phyloP scores from a whole-genome alignment of 129 eudicot genomes.

The Cynara cardunculus region DNA sequence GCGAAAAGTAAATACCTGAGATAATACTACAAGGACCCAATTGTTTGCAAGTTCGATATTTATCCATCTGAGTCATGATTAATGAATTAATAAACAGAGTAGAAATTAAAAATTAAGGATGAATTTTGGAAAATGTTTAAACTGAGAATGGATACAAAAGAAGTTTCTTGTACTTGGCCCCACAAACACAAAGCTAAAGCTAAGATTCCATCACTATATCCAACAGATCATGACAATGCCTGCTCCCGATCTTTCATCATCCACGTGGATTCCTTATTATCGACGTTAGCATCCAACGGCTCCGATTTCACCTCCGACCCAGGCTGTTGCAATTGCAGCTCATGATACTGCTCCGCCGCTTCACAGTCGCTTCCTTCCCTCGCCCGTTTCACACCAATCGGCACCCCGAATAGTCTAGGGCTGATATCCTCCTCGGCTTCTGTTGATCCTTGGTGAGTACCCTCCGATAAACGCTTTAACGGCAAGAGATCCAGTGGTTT shows the following conservation, averaged over 20 bases:
- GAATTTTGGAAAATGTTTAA: not conserved
- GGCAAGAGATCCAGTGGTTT: constrained; percentile 55
- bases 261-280: constrained; percentile 34
- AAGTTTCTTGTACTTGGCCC: not conserved
- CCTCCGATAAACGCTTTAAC: constrained; percentile 26
- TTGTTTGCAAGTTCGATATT: not conserved
- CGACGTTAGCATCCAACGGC: constrained; percentile 44
- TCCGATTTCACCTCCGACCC: constrained; percentile 45
- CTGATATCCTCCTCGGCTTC: constrained; percentile 30
- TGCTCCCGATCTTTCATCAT: constrained; percentile 4
- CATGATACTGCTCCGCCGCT: constrained; percentile 26
- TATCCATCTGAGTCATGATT: no score
- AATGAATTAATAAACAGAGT: not conserved
- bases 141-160: not conserved
- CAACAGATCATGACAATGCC: constrained; percentile 14
- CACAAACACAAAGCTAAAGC: not conserved
- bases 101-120: not conserved
- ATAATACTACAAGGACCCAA: no score
- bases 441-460: constrained; percentile 8
- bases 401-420: constrained; percentile 57
- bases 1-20: no score
- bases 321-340: constrained; percentile 42
- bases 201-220: not conserved
- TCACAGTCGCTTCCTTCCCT: constrained; percentile 38
- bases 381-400: constrained; percentile 55